Percentiles rank a stretch among this genome's conserved stretches.
These are phyloP conservation scores for Lasiosphaeria hispida DNA, from an alignment of 495 filamentous ascomycete species.

Conservation along the genomic window DNA sequence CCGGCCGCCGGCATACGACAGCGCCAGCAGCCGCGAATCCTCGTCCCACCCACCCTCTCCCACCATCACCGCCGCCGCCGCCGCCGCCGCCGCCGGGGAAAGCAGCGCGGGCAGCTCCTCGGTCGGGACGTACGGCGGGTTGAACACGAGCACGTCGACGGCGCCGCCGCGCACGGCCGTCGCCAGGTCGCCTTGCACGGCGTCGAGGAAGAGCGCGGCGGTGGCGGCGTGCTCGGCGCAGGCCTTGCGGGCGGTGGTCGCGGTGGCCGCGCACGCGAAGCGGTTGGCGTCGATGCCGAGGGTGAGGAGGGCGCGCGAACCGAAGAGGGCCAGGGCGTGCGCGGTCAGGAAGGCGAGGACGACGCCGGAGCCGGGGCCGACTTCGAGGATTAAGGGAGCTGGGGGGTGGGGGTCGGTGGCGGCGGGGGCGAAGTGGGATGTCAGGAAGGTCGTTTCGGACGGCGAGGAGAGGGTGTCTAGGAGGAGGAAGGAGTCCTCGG, in stretches of 20 bases:
- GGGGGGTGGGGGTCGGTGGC: conserved; percentile 33
- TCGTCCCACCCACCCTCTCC: conserved; percentile 51
- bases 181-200: conserved; percentile 64
- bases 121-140: conserved; percentile 94
- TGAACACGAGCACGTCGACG: conserved; percentile 89
- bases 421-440: conserved; percentile 54
- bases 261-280: conserved; percentile 70
- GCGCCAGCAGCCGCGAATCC: conserved; percentile 75
- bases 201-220: conserved; percentile 52
- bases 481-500: conserved; percentile 93
- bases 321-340: conserved; percentile 70
- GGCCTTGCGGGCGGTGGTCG: conserved; percentile 59
- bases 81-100: background rate
- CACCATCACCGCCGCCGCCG: background rate
- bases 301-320: conserved; percentile 64
- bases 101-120: conserved; percentile 56
- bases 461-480: conserved; percentile 83
- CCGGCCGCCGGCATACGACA: conserved; percentile 82
- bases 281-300: conserved; percentile 79
- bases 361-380: conserved; percentile 88
- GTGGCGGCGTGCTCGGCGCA: conserved; percentile 21
- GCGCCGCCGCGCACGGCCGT: conserved; percentile 50
- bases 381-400: conserved; percentile 66
- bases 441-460: conserved; percentile 70
- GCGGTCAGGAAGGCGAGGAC: conserved; percentile 83